Base-by-base conservation (phyloP, 2,329 filamentous ascomycete genomes). In the Neobulgaria alba region DNA sequence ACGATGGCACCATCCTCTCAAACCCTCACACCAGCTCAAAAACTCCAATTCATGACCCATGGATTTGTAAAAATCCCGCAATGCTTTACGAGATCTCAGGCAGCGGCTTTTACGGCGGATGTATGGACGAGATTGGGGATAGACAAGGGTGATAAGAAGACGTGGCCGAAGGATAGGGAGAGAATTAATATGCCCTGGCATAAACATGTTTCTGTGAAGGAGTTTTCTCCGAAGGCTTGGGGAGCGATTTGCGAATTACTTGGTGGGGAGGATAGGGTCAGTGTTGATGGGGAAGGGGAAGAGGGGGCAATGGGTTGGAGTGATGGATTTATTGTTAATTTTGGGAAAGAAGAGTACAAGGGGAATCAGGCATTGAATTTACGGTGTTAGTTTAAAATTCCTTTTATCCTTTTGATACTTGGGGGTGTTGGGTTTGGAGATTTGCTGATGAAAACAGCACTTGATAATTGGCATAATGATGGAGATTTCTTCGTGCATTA, bases 401-500 rank as follows among this genome's bases (percentile, higher is more conserved):
- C n/a, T 29, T 29, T 14, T 21, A 15, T 16, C 29, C 29, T 4
- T 10, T 26, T 38, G 8, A 2, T 14, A n/a, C n/a, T n/a, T n/a
- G n/a, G n/a, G n/a, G n/a, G n/a, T n/a, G n/a, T n/a, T n/a, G n/a
- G n/a, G n/a, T n/a, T n/a, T n/a, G n/a, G n/a, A n/a, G n/a, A n/a
- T n/a, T n/a, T n/a, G n/a, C n/a, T n/a, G n/a, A n/a, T n/a, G 30
- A 8, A 12, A 17, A 31, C 23, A 44, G 45, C 20, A 15, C 26
- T 47, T 20, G 42, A 44, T 16, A 38, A 39, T 14, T 47, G 80
- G 79, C 80, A 84, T 59, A 76, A 82, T 14, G 79, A 84, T 59
- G 79, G 80, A 7, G 79, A 85, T 50, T 84, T 82, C 59, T 85
- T 85, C 57, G 68, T 80, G 4, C 80, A 85, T 62, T 85, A 79